Base-by-base conservation (phyloP, 768 basidiomycete species). In the Hortiboletus flavorubellus region DNA sequence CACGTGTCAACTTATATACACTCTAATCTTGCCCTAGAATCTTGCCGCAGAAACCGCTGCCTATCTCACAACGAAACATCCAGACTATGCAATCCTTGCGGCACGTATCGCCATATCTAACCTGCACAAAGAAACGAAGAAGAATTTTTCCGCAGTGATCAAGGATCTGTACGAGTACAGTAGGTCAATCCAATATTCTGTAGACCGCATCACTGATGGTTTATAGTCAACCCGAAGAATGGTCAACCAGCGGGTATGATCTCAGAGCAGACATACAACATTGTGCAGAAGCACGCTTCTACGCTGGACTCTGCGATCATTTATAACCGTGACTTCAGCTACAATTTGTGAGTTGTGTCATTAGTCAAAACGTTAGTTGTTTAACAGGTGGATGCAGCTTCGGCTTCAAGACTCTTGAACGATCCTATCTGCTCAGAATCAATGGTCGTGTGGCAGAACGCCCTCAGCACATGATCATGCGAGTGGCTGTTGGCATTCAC, bases 401-500 rank as follows among this genome's bases (percentile, higher is more conserved):
- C 67, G 97, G 97, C n/a, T 98, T 98, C 85, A 99, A 99, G 74
- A 99, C 97, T 3, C 86, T 99, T 33, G 97, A 99, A 74, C 89
- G 95, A 33, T 98, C 95, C 2, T 99, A 99, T 73, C 85, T 98
- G 7, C 86, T 99, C 40, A 87, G 94, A 54, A 86, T 98, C 74
- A 84, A 96, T 68, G 93, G 93, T 40, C 90, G 91, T 55, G 92
- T 96, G 45, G 95, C 94, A 40, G 97, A 99, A 72, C 87, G 97
- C 37, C 97, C 97, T 31, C 97, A 98, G 65, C 97, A 98, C 72
- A 91, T 98, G 85, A 88, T 98, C 71, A 98, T 99, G 97, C 94
- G 97, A 72, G 97, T 99, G 53, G 92, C 97, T 44, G 93, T 98
- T 44, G 96, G 96, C 39, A 94, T 99, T 53, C 96, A 98, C 70